phyloP scores from a whole-genome alignment of 495 filamentous ascomycete genomes.

The Penicillium pulvis region DNA sequence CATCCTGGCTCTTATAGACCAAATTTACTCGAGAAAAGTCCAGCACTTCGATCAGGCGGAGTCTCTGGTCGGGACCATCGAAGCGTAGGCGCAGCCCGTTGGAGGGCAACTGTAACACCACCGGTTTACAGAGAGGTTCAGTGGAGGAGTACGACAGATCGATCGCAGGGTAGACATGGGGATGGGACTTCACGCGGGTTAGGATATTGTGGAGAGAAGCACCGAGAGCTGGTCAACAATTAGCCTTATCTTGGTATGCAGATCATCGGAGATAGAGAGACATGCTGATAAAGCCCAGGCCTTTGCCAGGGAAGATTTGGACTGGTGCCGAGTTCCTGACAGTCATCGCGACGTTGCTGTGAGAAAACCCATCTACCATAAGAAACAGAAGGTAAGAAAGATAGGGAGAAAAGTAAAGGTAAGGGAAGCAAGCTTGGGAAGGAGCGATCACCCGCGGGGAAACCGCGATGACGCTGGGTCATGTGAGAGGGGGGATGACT shows the following conservation, averaged over 20 bases:
- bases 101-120: constrained; percentile 70
- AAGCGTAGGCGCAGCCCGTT: constrained; percentile 92
- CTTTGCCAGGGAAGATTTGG: constrained; percentile 74
- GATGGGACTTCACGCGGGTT: constrained; percentile 80
- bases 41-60: constrained; percentile 85
- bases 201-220: constrained; percentile 88
- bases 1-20: constrained; percentile 81
- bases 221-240: constrained; percentile 66
- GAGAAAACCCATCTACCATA: not conserved
- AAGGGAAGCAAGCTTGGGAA: constrained; percentile 4
- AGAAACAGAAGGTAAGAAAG: not conserved
- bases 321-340: constrained; percentile 47
- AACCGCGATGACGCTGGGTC: constrained; percentile 29
- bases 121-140: constrained; percentile 70
- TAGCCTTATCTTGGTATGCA: constrained; percentile 21
- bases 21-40: constrained; percentile 88
- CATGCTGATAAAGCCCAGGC: constrained; percentile 77
- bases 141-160: constrained; percentile 73
- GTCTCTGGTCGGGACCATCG: constrained; percentile 87
- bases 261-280: constrained; percentile 15
- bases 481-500: constrained; percentile 35
- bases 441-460: constrained; percentile 13
- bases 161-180: constrained; percentile 76
- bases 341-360: constrained; percentile 30
- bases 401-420: not conserved